phyloP scores from a whole-genome alignment of 2,329 filamentous ascomycete species.

The Fusarium poae region DNA sequence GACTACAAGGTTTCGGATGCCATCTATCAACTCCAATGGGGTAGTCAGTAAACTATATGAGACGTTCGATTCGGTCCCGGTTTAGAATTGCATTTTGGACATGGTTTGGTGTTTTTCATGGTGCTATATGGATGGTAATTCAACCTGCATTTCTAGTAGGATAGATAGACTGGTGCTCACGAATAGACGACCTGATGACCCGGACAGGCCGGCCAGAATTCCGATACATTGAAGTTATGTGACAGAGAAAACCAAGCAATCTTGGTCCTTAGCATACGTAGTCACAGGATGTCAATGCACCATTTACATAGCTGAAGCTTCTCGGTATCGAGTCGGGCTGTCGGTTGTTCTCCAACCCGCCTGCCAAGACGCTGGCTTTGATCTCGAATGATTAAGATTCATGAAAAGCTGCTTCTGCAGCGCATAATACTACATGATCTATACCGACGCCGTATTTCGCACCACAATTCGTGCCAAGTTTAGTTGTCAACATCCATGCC shows the following conservation, averaged over 20 bases:
- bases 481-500: constrained; percentile 57
- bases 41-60: constrained; percentile 64
- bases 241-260: background rate
- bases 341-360: background rate
- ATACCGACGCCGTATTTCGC: constrained; percentile 44
- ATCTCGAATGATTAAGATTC: constrained; percentile 38
- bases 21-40: constrained; percentile 87
- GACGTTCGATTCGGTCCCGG: constrained; percentile 26
- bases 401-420: constrained; percentile 49
- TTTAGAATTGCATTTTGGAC: constrained; percentile 20
- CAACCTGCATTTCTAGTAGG: constrained; percentile 23
- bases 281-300: background rate
- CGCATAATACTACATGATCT: constrained; percentile 56
- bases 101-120: constrained; percentile 38
- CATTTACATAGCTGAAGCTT: background rate
- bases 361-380: constrained; percentile 21
- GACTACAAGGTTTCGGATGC: constrained; percentile 82
- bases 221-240: background rate
- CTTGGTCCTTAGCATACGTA: background rate
- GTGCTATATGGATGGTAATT: constrained; percentile 25
- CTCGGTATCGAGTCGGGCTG: background rate
- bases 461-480: constrained; percentile 33
- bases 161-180: constrained; percentile 40
- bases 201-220: background rate
- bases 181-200: constrained; percentile 46